Conservation (phyloP, 2,329 filamentous ascomycete species). For the Botrytis aclada region DNA sequence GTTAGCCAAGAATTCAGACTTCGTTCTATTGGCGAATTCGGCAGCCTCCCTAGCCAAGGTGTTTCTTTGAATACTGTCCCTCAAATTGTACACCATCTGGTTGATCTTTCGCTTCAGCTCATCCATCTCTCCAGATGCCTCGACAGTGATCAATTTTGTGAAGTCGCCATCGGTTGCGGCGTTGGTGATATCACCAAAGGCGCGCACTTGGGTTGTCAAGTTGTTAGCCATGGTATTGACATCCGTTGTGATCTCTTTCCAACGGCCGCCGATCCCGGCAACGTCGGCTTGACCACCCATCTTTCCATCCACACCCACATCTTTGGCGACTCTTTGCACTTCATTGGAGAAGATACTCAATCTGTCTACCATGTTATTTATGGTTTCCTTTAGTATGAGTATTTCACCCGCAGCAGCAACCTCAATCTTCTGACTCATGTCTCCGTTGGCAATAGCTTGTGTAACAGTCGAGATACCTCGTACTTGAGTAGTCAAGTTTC, state of each 20-base stretch:
- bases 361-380: conserved; percentile 98
- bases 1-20: conserved; percentile 96
- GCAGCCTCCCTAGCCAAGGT: conserved; percentile 93
- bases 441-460: conserved; percentile 90
- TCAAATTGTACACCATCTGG: conserved; percentile 94
- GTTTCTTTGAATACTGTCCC: conserved; percentile 95
- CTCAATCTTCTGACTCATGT: conserved; percentile 94
- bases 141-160: conserved; percentile 92
- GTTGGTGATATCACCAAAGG: conserved; percentile 98
- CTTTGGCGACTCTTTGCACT: conserved; percentile 90
- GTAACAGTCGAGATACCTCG: conserved; percentile 91
- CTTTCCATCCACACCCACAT: conserved; percentile 96
- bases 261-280: conserved; percentile 85
- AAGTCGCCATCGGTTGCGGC: conserved; percentile 96
- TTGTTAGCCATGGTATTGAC: conserved; percentile 52
- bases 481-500: conserved; percentile 69
- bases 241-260: conserved; percentile 89
- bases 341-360: conserved; percentile 95
- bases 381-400: conserved; percentile 87
- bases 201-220: conserved; percentile 91
- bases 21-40: conserved; percentile 95
- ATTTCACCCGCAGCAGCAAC: conserved; percentile 96
- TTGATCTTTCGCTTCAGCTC: conserved; percentile 99
- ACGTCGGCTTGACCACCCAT: conserved; percentile 98
- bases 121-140: conserved; percentile 98